Conservation (phyloP, 2,329 filamentous ascomycete genomes). For the Trichophyton benhamiae region DNA sequence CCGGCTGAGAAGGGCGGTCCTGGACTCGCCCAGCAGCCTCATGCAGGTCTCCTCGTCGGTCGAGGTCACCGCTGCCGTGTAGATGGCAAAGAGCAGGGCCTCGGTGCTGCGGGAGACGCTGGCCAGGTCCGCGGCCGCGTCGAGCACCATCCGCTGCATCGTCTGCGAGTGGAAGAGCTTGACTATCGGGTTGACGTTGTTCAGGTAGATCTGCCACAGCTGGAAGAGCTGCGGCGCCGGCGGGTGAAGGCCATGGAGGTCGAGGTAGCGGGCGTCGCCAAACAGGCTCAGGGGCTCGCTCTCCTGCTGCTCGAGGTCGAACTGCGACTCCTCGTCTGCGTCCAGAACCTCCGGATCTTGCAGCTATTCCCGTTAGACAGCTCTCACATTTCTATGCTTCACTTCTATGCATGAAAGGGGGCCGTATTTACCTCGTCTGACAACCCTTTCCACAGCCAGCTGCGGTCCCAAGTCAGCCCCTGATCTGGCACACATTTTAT, state of each 20-base stretch:
- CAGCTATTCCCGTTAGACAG: background rate
- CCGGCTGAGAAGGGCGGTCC: conserved; percentile 33
- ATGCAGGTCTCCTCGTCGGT: conserved; percentile 27
- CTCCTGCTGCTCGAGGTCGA: background rate
- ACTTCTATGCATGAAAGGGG: background rate
- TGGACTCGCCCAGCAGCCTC: conserved; percentile 17
- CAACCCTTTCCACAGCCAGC: background rate
- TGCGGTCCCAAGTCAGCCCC: background rate
- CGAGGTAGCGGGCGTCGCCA: background rate
- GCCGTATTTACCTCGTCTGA: background rate
- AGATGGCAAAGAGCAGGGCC: conserved; percentile 45
- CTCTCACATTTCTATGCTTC: no score
- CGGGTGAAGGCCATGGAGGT: conserved; percentile 6
- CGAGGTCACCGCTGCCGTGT: conserved; percentile 44
- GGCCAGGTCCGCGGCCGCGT: conserved; percentile 34
- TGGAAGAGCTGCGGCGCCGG: conserved; percentile 5
- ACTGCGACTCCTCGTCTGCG: background rate
- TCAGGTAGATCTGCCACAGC: conserved; percentile 17
- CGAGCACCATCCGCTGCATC: conserved; percentile 35
- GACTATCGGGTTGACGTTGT: conserved; percentile 42
- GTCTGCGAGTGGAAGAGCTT: conserved; percentile 45
- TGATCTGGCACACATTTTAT: background rate
- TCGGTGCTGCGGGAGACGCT: conserved; percentile 40
- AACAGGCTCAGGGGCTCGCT: background rate
- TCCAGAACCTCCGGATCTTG: background rate